These are phyloP conservation scores for Emericellopsis terricola DNA, from an alignment of 495 filamentous ascomycete genomes.

Conservation along the genomic window DNA sequence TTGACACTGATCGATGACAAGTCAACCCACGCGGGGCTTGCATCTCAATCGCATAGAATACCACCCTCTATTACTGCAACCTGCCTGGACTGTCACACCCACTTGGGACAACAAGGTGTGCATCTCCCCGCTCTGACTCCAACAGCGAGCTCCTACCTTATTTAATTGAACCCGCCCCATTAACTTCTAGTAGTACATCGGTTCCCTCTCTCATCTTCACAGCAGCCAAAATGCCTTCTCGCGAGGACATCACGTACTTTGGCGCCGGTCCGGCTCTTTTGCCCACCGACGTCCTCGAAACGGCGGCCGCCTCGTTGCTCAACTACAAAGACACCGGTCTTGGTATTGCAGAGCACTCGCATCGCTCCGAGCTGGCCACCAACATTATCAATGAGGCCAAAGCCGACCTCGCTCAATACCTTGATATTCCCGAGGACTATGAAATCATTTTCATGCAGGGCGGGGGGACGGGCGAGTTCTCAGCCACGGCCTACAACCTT, in stretches of 20 bases:
- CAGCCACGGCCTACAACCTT: slow-evolving; percentile 64
- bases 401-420: slow-evolving; percentile 43
- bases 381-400: slow-evolving; percentile 50
- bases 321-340: slow-evolving; percentile 72
- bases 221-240: slow-evolving; percentile 13
- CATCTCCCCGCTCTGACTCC: too few species aligned
- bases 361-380: slow-evolving; percentile 62
- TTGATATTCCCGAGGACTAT: slow-evolving; percentile 60
- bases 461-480: slow-evolving; percentile 66
- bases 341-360: slow-evolving; percentile 71
- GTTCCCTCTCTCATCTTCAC: too few species aligned
- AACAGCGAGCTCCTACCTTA: too few species aligned
- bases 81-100: too few species aligned
- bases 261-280: slow-evolving; percentile 76
- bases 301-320: slow-evolving; percentile 54
- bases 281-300: slow-evolving; percentile 58
- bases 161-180: too few species aligned
- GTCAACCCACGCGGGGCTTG: too few species aligned
- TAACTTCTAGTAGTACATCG: too few species aligned
- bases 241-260: slow-evolving; percentile 38
- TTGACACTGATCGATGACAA: too few species aligned
- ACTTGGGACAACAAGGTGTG: too few species aligned
- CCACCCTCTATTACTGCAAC: too few species aligned
- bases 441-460: slow-evolving; percentile 69
- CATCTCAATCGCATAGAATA: too few species aligned